Evolutionary conservation across 2,329 filamentous ascomycete genomes (phyloP).

Genomic region (Cephalotrichum gorgonifer): DNA sequence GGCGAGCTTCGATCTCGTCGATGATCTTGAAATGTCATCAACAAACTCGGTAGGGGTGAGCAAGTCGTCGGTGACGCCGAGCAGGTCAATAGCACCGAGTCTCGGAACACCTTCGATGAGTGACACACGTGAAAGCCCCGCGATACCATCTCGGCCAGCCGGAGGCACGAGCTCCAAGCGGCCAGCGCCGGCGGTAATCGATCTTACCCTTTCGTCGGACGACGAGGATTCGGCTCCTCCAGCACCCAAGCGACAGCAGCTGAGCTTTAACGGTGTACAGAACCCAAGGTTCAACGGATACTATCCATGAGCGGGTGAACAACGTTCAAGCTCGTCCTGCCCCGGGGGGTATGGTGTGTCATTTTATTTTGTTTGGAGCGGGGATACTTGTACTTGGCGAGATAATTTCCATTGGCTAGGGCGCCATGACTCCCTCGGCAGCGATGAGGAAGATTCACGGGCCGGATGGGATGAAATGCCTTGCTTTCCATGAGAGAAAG

Average conservation of each 20-base stretch:
- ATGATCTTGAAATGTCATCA: conserved; percentile 35
- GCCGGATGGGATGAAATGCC: too few relatives aligned
- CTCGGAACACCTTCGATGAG: not conserved
- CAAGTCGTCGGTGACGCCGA: conserved; percentile 3
- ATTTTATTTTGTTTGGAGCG: too few relatives aligned
- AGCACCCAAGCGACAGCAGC: conserved; percentile 35
- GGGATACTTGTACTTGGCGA: too few relatives aligned
- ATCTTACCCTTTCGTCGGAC: conserved; percentile 48
- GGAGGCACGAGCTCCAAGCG: conserved; percentile 34
- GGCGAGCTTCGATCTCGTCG: conserved; percentile 28
- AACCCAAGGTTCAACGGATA: not conserved
- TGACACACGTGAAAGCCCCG: not conserved
- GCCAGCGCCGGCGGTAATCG: conserved; percentile 42
- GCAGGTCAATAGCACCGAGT: not conserved
- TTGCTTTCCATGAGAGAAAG: too few relatives aligned
- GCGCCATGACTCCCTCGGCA: too few relatives aligned
- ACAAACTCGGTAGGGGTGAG: not conserved
- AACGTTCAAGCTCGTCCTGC: too few relatives aligned
- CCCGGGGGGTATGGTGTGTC: too few relatives aligned
- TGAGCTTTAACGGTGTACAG: not conserved
- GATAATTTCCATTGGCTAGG: too few relatives aligned
- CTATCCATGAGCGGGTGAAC: not conserved
- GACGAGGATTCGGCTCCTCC: conserved; percentile 38
- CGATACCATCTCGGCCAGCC: conserved; percentile 1
- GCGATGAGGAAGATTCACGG: too few relatives aligned